Evolutionary conservation across 192 early-diverging fungal genomes (phyloP).

Genomic region (Entomortierella lignicola): DNA sequence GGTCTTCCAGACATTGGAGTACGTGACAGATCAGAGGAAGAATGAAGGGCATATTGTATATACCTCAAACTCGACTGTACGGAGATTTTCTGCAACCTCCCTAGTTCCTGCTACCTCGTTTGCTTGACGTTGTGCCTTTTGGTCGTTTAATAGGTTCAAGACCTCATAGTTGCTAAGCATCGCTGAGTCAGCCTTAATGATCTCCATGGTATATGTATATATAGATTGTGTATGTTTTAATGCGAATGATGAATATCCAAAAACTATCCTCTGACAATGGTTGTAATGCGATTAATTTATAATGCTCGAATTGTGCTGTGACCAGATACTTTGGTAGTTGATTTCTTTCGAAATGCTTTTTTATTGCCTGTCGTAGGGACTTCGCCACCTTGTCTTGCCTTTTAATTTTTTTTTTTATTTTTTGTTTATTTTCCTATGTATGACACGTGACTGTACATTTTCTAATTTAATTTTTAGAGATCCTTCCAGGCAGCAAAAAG

Average conservation of each 20-base stretch:
- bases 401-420: neutral
- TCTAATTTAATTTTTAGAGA: slow-evolving; percentile 17
- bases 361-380: no score
- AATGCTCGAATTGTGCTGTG: no score
- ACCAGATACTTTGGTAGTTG: no score
- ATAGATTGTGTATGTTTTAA: neutral
- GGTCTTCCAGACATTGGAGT: no score
- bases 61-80: slow-evolving; percentile 75
- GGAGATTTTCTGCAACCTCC: slow-evolving; percentile 70
- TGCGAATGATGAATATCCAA: no score
- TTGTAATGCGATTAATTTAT: no score
- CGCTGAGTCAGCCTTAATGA: slow-evolving; percentile 69
- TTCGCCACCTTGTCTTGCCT: no score
- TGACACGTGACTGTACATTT: no score
- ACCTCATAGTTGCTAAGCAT: slow-evolving; percentile 80
- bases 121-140: slow-evolving; percentile 57
- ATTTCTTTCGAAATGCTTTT: no score
- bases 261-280: no score
- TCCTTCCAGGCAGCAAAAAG: slow-evolving; percentile 78
- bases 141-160: slow-evolving; percentile 68
- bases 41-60: neutral
- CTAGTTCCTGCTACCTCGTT: slow-evolving; percentile 41
- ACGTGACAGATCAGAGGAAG: neutral
- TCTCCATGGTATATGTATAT: slow-evolving; percentile 60
- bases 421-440: no score